phyloP scores from a whole-genome alignment of 1,284 basidiomycete species.

The Papiliotrema fonsecae region DNA sequence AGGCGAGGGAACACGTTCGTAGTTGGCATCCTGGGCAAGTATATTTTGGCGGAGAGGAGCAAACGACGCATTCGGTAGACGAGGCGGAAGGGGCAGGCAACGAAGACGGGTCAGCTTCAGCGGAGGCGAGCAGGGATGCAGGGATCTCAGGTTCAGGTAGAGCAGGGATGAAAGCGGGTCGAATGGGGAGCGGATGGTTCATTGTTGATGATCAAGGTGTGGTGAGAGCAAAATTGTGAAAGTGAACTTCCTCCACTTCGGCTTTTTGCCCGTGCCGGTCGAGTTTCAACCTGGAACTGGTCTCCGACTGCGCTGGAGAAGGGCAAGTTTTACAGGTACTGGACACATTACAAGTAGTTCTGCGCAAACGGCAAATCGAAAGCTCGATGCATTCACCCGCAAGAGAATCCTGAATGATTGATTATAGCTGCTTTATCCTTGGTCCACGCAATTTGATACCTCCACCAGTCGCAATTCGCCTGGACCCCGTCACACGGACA shows the following conservation, averaged over 20 bases:
- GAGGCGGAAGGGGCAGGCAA: background rate
- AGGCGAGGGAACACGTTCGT: constrained; percentile 67
- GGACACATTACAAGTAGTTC: too few species aligned
- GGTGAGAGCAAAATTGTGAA: background rate
- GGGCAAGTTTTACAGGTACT: too few species aligned
- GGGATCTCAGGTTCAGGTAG: background rate
- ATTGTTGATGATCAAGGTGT: background rate
- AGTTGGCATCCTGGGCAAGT: constrained; percentile 71
- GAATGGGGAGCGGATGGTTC: background rate
- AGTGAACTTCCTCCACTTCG: background rate
- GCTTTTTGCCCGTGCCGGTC: too few species aligned
- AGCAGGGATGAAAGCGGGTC: background rate
- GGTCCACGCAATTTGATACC: too few species aligned
- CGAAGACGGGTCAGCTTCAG: background rate
- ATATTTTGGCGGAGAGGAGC: constrained; percentile 57
- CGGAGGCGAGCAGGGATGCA: background rate
- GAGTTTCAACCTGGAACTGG: too few species aligned
- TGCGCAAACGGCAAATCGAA: too few species aligned
- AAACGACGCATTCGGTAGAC: constrained; percentile 17
- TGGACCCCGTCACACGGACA: too few species aligned
- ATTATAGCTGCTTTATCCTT: too few species aligned
- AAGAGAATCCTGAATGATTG: too few species aligned
- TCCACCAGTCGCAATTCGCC: too few species aligned
- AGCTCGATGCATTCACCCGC: too few species aligned
- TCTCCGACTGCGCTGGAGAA: too few species aligned